Evolutionary conservation across 208 protist species (phyloP).

Genomic region (Trypanosoma scelopori): DNA sequence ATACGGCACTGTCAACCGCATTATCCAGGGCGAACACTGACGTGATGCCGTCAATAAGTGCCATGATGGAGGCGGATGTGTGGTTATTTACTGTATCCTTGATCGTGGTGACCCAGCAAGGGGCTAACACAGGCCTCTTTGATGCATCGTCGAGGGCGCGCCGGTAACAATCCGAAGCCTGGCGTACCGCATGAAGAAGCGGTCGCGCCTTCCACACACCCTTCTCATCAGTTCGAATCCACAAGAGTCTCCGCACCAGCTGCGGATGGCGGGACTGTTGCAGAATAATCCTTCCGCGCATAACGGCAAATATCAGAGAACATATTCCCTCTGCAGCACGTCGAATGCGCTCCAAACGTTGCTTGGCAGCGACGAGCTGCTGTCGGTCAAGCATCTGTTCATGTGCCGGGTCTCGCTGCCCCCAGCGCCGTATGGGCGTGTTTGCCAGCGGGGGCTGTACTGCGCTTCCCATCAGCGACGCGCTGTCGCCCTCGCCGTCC

Average conservation of each 20-base stretch:
- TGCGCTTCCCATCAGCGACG: slow-evolving; percentile 3
- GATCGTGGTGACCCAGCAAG: slow-evolving; percentile 36
- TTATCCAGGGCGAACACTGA: slow-evolving; percentile 23
- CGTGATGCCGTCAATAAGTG: slow-evolving; percentile 24
- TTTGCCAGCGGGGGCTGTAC: slow-evolving; percentile 51
- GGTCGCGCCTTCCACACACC: slow-evolving; percentile 27
- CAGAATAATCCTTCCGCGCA: slow-evolving; percentile 59
- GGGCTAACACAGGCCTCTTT: slow-evolving; percentile 19
- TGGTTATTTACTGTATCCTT: slow-evolving; percentile 34
- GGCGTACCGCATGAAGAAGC: slow-evolving; percentile 34
- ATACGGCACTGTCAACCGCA: neutral
- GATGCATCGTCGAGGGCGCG: slow-evolving; percentile 15
- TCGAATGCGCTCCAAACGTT: slow-evolving; percentile 76
- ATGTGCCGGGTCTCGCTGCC: slow-evolving; percentile 56
- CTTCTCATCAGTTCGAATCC: slow-evolving; percentile 11
- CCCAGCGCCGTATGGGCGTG: slow-evolving; percentile 46
- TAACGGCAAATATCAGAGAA: slow-evolving; percentile 41
- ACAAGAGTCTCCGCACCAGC: slow-evolving; percentile 50
- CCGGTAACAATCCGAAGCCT: slow-evolving; percentile 14
- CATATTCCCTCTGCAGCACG: slow-evolving; percentile 46
- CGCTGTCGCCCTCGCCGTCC: neutral
- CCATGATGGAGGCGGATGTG: slow-evolving; percentile 30
- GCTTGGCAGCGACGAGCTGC: slow-evolving; percentile 68
- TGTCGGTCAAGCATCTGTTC: slow-evolving; percentile 72
- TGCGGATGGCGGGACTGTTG: slow-evolving; percentile 55